Evolutionary conservation across 352 stramenopile species (phyloP).

Genomic region (Thraustochytrium striatum): DNA sequence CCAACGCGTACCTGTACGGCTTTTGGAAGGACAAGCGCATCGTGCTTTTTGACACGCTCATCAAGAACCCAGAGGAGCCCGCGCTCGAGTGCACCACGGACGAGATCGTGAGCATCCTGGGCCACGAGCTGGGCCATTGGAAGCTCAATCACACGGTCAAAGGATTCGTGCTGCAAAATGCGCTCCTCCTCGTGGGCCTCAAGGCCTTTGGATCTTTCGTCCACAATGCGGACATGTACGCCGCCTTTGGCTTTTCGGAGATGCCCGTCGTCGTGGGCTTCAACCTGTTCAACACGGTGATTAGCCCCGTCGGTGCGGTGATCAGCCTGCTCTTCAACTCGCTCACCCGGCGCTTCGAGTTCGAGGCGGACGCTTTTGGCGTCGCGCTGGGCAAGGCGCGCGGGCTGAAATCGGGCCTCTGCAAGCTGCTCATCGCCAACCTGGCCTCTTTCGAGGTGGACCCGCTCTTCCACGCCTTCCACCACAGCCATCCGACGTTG

Average conservation of each 20-base stretch:
- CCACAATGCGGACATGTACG: conserved; percentile 47
- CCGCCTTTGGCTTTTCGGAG: conserved; percentile 62
- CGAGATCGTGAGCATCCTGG: conserved; percentile 73
- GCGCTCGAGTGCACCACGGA: conserved; percentile 67
- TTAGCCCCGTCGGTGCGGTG: conserved; percentile 43
- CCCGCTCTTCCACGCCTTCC: conserved; percentile 85
- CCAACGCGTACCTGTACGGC: conserved; percentile 77
- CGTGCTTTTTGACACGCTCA: conserved; percentile 74
- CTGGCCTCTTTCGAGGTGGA: conserved; percentile 93
- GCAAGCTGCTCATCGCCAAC: conserved; percentile 95
- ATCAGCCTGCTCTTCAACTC: conserved; percentile 60
- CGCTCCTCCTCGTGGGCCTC: conserved; percentile 67
- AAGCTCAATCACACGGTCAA: conserved; percentile 73
- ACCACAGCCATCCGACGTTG: conserved; percentile 94
- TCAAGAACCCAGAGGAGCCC: conserved; percentile 40
- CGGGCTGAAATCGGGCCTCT: conserved; percentile 85
- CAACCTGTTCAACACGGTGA: conserved; percentile 66
- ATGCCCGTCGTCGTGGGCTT: conserved; percentile 73
- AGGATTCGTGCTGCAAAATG: conserved; percentile 72
- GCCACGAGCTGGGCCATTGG: conserved; percentile 76
- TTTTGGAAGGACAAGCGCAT: conserved; percentile 79
- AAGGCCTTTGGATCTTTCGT: conserved; percentile 69
- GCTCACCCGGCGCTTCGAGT: conserved; percentile 66
- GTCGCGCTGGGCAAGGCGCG: conserved; percentile 80
- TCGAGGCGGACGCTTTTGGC: conserved; percentile 85